Percentiles rank a stretch among this genome's conserved stretches.
Conservation (phyloP, 352 stramenopile genomes). For the Pythium phragmiticola region DNA sequence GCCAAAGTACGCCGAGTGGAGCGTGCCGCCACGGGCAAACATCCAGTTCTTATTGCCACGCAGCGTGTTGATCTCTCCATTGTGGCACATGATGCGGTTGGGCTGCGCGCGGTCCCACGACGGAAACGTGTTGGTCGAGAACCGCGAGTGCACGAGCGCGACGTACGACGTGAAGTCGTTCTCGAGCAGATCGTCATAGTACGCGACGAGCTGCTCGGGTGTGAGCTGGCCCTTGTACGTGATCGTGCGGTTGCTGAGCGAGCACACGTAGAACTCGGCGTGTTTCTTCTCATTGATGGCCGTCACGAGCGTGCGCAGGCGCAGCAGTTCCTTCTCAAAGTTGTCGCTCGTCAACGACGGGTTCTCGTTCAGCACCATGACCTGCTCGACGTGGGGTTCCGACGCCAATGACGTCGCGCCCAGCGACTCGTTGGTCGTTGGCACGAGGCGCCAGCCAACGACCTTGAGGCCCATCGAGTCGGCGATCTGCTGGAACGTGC, state of each 20-base stretch:
- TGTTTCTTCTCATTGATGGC: conserved; percentile 69
- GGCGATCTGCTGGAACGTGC: conserved; percentile 82
- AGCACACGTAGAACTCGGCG: conserved; percentile 95
- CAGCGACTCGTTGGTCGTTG: conserved; percentile 93
- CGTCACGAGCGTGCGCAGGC: conserved; percentile 53
- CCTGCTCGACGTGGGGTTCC: conserved; percentile 94
- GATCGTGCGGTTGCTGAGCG: conserved; percentile 92
- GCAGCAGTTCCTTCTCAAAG: conserved; percentile 92
- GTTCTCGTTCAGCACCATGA: conserved; percentile 91
- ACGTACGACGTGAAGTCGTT: conserved; percentile 92
- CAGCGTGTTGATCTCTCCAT: conserved; percentile 98
- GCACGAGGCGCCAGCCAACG: conserved; percentile 92
- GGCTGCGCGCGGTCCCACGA: conserved; percentile 95
- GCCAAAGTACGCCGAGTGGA: conserved; percentile 91
- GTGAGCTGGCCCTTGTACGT: conserved; percentile 98
- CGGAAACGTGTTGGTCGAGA: conserved; percentile 98
- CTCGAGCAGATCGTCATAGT: conserved; percentile 58
- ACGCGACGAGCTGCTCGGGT: conserved; percentile 88
- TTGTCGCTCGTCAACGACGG: conserved; percentile 52
- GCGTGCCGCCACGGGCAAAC: conserved; percentile 89
- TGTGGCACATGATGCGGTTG: conserved; percentile 98
- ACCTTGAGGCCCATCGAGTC: conserved; percentile 88
- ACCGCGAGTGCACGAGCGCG: conserved; percentile 95
- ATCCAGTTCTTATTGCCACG: conserved; percentile 98
- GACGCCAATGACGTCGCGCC: conserved; percentile 92